Conservation (phyloP, 345 rosid genomes). For the Populus tremula region DNA sequence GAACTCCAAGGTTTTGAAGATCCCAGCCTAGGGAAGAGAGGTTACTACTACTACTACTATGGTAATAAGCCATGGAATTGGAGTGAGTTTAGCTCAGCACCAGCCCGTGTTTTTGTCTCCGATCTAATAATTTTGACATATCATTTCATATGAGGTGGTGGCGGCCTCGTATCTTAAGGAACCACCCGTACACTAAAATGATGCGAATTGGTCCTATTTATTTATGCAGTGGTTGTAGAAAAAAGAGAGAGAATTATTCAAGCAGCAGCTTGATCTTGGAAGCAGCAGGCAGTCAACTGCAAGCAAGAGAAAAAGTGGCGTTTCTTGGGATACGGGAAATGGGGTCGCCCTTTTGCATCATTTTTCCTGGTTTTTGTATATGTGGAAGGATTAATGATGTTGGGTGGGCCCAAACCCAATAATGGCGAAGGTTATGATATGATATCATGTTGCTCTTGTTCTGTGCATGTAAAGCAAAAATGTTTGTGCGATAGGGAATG, state of each 20-base stretch:
- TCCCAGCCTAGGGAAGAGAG: conserved; percentile 64
- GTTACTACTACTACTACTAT: conserved; percentile 6
- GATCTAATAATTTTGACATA: not conserved
- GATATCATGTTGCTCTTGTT: conserved; percentile 22
- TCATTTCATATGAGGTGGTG: not conserved
- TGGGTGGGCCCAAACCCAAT: conserved; percentile 40
- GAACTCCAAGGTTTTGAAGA: conserved; percentile 72
- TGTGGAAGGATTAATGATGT: not conserved
- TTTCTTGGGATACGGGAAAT: conserved; percentile 50
- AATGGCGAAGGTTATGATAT: conserved; percentile 46
- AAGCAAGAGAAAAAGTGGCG: conserved; percentile 19
- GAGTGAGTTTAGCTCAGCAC: conserved; percentile 36
- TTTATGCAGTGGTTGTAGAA: conserved; percentile 29
- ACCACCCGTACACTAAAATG: conserved; percentile 2
- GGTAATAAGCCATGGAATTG: conserved; percentile 30
- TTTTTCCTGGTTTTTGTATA: conserved; percentile 22
- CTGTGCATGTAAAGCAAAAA: conserved; percentile 23
- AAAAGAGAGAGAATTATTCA: conserved; percentile 8
- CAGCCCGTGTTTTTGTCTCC: conserved; percentile 23
- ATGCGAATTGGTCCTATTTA: conserved; percentile 22
- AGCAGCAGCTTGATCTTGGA: conserved; percentile 33
- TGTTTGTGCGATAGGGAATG: not conserved
- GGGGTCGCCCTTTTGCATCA: conserved; percentile 9
- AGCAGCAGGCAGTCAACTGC: conserved; percentile 61
- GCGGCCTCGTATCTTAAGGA: conserved; percentile 9